phyloP scores from a whole-genome alignment of 2,329 filamentous ascomycete species.

The Chaetomium sp. region DNA sequence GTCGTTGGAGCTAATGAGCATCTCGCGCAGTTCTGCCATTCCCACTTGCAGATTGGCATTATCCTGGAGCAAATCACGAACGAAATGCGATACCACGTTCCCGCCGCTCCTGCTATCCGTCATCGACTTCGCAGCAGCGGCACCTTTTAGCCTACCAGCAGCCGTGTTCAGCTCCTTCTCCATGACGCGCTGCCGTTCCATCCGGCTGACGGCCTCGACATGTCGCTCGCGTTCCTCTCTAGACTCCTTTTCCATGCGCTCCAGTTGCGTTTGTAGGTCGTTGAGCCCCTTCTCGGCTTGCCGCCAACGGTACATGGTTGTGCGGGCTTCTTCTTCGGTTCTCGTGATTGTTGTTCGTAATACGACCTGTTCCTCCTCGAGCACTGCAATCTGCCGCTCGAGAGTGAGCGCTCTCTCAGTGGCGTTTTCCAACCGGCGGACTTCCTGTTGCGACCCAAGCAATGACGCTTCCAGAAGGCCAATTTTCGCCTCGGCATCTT shows the following conservation, averaged over 20 bases:
- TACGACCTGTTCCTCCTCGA: slow-evolving; percentile 75
- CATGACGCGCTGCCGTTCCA: slow-evolving; percentile 76
- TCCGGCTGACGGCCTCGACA: slow-evolving; percentile 69
- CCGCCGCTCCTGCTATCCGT: slow-evolving; percentile 52
- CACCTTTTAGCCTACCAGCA: slow-evolving; percentile 72
- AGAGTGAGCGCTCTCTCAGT: slow-evolving; percentile 69
- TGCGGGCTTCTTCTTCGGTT: slow-evolving; percentile 68
- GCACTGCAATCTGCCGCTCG: slow-evolving; percentile 68
- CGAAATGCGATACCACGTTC: slow-evolving; percentile 87
- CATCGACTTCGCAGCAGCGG: slow-evolving; percentile 63
- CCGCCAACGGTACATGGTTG: slow-evolving; percentile 76
- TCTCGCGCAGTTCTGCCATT: slow-evolving; percentile 82
- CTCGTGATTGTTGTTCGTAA: slow-evolving; percentile 61
- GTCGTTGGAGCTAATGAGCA: slow-evolving; percentile 86
- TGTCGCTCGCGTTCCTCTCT: slow-evolving; percentile 75
- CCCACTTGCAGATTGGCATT: slow-evolving; percentile 91
- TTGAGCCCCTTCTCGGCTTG: slow-evolving; percentile 73
- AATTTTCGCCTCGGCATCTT: slow-evolving; percentile 74
- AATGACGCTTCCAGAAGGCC: slow-evolving; percentile 70
- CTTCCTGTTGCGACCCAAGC: slow-evolving; percentile 67
- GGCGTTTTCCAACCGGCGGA: slow-evolving; percentile 67
- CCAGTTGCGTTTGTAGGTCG: slow-evolving; percentile 79
- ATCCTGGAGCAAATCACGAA: slow-evolving; percentile 89
- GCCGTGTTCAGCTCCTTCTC: slow-evolving; percentile 77
- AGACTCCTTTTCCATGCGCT: slow-evolving; percentile 79